These are phyloP conservation scores for Ophidiomyces ophidiicola DNA, from an alignment of 2,329 filamentous ascomycete species.

Conservation along the genomic window DNA sequence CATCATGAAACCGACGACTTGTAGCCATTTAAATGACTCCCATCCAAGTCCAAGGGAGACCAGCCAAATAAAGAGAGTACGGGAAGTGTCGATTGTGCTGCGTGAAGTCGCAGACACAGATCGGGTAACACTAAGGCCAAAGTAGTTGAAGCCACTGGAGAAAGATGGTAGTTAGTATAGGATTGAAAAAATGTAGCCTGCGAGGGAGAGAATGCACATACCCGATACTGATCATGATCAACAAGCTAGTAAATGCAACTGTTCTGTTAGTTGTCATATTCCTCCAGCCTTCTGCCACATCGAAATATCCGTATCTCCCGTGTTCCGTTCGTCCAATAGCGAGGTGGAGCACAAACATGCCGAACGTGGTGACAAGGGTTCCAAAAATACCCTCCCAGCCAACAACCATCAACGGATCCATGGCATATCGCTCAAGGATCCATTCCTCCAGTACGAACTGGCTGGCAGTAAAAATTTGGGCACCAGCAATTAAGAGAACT, in stretches of 20 bases:
- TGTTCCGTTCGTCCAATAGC: conserved; percentile 60
- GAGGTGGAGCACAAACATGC: conserved; percentile 70
- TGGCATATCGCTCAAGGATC: conserved; percentile 66
- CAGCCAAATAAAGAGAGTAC: conserved; percentile 96
- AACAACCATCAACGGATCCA: conserved; percentile 80
- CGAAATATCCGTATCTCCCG: conserved; percentile 74
- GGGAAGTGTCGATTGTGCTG: conserved; percentile 93
- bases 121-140: conserved; percentile 84
- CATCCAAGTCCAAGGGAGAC: conserved; percentile 85
- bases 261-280: conserved; percentile 61
- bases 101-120: conserved; percentile 82
- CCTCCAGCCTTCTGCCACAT: conserved; percentile 71
- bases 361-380: conserved; percentile 62
- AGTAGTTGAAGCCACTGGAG: conserved; percentile 89
- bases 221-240: conserved; percentile 98
- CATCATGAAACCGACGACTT: conserved; percentile 75
- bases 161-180: conserved; percentile 2
- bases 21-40: conserved; percentile 96
- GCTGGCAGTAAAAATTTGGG: conserved; percentile 91
- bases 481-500: conserved; percentile 78
- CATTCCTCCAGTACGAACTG: conserved; percentile 95
- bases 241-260: conserved; percentile 63
- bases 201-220: conserved; percentile 36
- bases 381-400: conserved; percentile 96
- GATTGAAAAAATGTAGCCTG: neutral